phyloP scores from a whole-genome alignment of 257 asterid species.

The Marsdenia floribunda region DNA sequence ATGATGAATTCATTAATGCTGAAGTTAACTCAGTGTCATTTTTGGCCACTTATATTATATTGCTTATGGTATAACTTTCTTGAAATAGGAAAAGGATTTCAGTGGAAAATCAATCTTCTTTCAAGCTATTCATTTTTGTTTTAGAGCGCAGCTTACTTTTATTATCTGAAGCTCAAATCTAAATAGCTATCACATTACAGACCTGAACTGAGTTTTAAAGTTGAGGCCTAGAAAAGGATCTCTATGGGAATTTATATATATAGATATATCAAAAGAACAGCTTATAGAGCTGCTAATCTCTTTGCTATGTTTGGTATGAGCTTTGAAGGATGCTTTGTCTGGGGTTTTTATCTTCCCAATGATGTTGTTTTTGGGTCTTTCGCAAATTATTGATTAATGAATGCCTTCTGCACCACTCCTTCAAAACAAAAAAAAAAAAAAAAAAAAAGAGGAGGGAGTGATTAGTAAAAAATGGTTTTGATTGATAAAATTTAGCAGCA shows the following conservation, averaged over 20 bases:
- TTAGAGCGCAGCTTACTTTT: neutral
- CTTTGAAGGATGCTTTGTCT: too few relatives aligned
- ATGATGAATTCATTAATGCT: neutral
- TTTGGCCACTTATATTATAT: neutral
- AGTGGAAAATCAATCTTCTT: neutral
- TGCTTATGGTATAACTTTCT: neutral
- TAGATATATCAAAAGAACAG: too few relatives aligned
- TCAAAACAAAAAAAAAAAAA: too few relatives aligned
- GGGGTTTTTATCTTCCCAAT: too few relatives aligned
- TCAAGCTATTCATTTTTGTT: neutral
- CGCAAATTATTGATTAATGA: too few relatives aligned
- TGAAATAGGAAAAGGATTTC: neutral
- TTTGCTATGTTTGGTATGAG: too few relatives aligned
- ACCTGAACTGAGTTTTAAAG: neutral
- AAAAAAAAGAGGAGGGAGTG: too few relatives aligned
- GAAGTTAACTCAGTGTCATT: neutral
- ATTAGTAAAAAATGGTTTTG: neutral
- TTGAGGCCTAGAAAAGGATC: neutral
- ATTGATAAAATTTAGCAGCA: neutral
- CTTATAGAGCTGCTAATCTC: too few relatives aligned
- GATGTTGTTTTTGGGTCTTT: too few relatives aligned
- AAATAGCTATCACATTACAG: neutral
- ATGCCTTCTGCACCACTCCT: too few relatives aligned
- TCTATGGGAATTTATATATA: too few relatives aligned
- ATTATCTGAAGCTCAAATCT: neutral